Percentiles rank a stretch among this genome's conserved stretches.
phyloP scores from a whole-genome alignment of 805 yeast genomes.

The Zygotorulaspora florentina region DNA sequence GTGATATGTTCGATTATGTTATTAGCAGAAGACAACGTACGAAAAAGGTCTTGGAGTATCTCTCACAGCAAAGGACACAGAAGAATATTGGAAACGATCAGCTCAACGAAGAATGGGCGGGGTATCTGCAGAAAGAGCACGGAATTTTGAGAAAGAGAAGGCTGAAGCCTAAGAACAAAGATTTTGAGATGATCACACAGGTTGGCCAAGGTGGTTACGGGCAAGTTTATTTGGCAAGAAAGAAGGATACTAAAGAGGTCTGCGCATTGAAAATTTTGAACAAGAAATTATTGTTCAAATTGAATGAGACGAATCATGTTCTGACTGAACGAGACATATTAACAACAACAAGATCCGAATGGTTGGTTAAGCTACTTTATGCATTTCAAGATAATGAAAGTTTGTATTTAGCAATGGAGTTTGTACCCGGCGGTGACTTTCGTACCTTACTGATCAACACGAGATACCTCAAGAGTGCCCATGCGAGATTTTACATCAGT shows the following conservation, averaged over 20 bases:
- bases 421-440: constrained; percentile 99
- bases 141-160: constrained; percentile 83
- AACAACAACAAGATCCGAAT: constrained; percentile 91
- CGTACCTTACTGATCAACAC: constrained; percentile 91
- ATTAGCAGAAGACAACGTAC: constrained; percentile 80
- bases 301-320: constrained; percentile 94
- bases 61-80: constrained; percentile 36
- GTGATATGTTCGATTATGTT: constrained; percentile 92
- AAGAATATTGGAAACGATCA: constrained; percentile 36
- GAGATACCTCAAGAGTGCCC: constrained; percentile 88
- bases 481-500: constrained; percentile 88
- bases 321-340: constrained; percentile 93
- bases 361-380: constrained; percentile 90
- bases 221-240: constrained; percentile 93
- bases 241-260: constrained; percentile 89
- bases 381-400: constrained; percentile 92
- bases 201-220: constrained; percentile 99
- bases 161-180: constrained; percentile 87
- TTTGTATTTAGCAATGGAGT: constrained; percentile 95
- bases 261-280: constrained; percentile 92
- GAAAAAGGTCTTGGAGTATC: constrained; percentile 58
- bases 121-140: constrained; percentile 79
- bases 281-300: constrained; percentile 76
- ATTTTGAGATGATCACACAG: constrained; percentile 93
- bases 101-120: constrained; percentile 59